Evolutionary conservation across 2,329 filamentous ascomycete genomes (phyloP), one percentile per base, ranked within the genome.

Genomic region (Leptographium wingfieldii): DNA sequence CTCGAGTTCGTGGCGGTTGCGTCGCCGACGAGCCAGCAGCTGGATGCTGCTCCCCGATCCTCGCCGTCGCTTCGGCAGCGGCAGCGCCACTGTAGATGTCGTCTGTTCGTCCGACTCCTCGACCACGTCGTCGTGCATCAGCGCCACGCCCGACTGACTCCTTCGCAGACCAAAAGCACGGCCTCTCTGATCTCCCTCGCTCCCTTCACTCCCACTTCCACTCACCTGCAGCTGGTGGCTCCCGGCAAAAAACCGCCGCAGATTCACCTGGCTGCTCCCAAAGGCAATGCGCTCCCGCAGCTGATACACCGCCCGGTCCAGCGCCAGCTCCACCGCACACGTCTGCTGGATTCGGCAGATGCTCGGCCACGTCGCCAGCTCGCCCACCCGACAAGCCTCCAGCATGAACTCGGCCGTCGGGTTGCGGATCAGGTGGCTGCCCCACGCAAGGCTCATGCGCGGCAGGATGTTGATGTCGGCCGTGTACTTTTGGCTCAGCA

Each of bases 301-400:
- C 12, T 79, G 76, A 63, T 88, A 85, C 1, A 92, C 86, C 2
- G 88, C 87, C 25, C 82, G 78, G 68, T 94, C 88, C 1, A 97
- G 74, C 4, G 91, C 90, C 55, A 96, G 74, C 70, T 97, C 92
- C 59, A 96, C 90, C 3, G 91, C 89, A 66, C 90, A 90, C 59
- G 91, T 87, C 68, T 96, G 94, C 48, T 88, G 80, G 66, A 97
- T 88, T 14, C 90, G 84, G 63, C 87, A 87, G 11, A 97, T 75
- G 69, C 92, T 92, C 0, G 92, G 91, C 92, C 92, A 97, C 0
- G 92, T 95, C 3, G 92, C 92, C 60, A 85, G 80, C 71, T 96
- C 89, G 7, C 92, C 92, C 31, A 83, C 80, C 7, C 90, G 74
- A 67, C 88, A 88, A 10, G 88, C 86, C 55, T 87, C 80, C 5